These are phyloP conservation scores for Xanthoparmelia taractica DNA, from an alignment of 495 filamentous ascomycete species.

Conservation along the genomic window DNA sequence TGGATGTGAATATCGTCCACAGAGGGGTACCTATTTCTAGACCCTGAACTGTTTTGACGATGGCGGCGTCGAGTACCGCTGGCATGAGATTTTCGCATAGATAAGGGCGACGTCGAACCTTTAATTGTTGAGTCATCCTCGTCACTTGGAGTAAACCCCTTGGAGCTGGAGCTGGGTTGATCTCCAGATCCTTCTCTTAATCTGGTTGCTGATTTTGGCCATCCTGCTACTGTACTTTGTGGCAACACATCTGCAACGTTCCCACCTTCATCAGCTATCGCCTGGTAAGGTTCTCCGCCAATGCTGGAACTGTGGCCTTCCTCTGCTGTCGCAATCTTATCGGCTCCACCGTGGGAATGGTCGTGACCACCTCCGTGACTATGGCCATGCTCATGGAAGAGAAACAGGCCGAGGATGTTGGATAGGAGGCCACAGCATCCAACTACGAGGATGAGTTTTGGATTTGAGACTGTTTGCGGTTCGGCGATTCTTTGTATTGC, in stretches of 20 bases:
- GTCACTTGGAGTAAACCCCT: constrained; percentile 15
- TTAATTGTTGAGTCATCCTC: constrained; percentile 30
- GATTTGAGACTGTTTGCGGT: constrained; percentile 74
- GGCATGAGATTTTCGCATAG: constrained; percentile 21
- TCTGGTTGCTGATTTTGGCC: constrained; percentile 37
- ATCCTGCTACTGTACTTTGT: constrained; percentile 23
- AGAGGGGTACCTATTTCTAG: constrained; percentile 46
- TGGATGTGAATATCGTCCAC: constrained; percentile 74
- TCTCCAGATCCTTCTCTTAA: constrained; percentile 34
- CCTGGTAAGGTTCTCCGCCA: constrained; percentile 19
- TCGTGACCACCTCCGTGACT: constrained; percentile 58
- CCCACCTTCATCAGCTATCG: constrained; percentile 38
- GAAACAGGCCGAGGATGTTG: constrained; percentile 78
- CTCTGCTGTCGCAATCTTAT: constrained; percentile 37
- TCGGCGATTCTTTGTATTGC: constrained; percentile 84
- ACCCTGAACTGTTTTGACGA: constrained; percentile 47
- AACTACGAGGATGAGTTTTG: constrained; percentile 77
- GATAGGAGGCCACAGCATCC: constrained; percentile 79
- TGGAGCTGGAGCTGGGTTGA: constrained; percentile 17
- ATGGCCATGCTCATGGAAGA: constrained; percentile 92
- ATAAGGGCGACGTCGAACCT: constrained; percentile 31
- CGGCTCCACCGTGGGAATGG: constrained; percentile 36
- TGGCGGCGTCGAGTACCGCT: constrained; percentile 33
- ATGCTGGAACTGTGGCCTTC: constrained; percentile 36
- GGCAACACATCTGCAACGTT: constrained; percentile 45